Percentiles rank a stretch among this genome's conserved stretches.
phyloP scores from a whole-genome alignment of 1,284 basidiomycete genomes.

The Chalciporus sp. region DNA sequence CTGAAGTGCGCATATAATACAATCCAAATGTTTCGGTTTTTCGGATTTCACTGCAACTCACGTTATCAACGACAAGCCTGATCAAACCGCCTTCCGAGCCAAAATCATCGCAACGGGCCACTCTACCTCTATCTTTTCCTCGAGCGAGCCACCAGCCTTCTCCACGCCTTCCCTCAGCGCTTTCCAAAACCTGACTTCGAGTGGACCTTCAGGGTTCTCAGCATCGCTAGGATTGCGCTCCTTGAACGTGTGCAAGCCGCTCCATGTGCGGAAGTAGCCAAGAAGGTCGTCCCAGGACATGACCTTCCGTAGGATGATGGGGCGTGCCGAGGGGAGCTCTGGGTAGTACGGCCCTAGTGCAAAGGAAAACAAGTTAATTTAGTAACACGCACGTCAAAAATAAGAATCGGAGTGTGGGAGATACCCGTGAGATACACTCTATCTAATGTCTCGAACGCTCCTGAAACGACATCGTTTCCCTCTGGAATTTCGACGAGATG shows the following conservation, averaged over 20 bases:
- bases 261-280: constrained; percentile 12
- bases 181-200: constrained; percentile 64
- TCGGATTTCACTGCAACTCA: neutral
- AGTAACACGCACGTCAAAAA: neutral
- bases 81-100: constrained; percentile 38
- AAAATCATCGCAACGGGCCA: constrained; percentile 75
- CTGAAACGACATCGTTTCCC: constrained; percentile 42
- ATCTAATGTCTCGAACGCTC: constrained; percentile 43
- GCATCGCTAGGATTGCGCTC: constrained; percentile 58
- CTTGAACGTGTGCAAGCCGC: constrained; percentile 18
- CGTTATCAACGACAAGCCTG: no score
- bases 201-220: constrained; percentile 52
- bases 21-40: no score
- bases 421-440: constrained; percentile 59
- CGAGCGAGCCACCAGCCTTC: constrained; percentile 36
- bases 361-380: neutral
- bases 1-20: no score
- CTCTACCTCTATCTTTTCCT: constrained; percentile 59
- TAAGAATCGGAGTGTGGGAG: constrained; percentile 6
- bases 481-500: constrained; percentile 71
- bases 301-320: constrained; percentile 41
- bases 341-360: constrained; percentile 43
- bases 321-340: constrained; percentile 42
- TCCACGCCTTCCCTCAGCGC: constrained; percentile 42
- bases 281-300: constrained; percentile 12